Conservation (phyloP, 345 rosid species). For the Eucalyptus marginata region DNA sequence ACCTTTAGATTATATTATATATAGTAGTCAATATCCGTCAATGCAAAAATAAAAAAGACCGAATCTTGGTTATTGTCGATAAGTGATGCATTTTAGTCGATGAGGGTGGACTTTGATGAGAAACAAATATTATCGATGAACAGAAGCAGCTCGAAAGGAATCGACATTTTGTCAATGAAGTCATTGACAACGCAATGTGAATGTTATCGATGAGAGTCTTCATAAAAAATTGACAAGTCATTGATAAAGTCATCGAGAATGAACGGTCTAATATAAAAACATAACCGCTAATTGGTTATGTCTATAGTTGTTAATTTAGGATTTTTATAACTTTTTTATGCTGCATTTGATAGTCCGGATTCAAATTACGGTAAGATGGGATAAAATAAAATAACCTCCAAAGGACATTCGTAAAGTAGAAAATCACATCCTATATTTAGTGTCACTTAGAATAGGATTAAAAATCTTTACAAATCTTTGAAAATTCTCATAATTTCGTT, state of each 20-base stretch:
- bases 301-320: neutral
- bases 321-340: neutral
- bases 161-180: neutral
- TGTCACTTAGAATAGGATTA: too few relatives aligned
- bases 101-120: fast-evolving
- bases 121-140: neutral
- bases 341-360: too few relatives aligned
- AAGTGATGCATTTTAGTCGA: neutral
- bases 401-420: too few relatives aligned
- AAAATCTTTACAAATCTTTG: too few relatives aligned
- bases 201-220: neutral
- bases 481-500: too few relatives aligned
- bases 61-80: neutral
- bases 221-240: neutral
- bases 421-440: too few relatives aligned
- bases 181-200: fast-evolving
- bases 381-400: too few relatives aligned
- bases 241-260: neutral
- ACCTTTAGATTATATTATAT: neutral
- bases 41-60: fast-evolving
- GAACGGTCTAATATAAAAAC: fast-evolving
- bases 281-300: neutral
- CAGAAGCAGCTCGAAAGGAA: neutral
- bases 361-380: too few relatives aligned
- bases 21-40: neutral